Conservation (phyloP, 108 stramenopile species). For the Bacterosira constricta region DNA sequence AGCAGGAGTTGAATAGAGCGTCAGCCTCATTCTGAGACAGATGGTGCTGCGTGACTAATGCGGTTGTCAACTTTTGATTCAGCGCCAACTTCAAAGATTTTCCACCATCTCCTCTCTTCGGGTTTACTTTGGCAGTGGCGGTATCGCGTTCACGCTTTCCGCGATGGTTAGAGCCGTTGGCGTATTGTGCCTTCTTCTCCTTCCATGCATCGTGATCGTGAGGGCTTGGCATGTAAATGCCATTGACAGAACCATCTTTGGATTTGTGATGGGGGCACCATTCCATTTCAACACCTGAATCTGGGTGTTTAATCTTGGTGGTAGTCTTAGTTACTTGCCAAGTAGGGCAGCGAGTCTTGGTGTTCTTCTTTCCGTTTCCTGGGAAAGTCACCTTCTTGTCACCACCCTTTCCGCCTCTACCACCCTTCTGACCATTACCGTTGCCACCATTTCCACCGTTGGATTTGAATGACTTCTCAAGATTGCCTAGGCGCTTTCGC, state of each 20-base stretch:
- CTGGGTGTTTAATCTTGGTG: neutral
- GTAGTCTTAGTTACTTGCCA: neutral
- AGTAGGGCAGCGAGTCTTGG: neutral
- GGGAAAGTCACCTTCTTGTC: no score
- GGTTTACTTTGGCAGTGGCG: neutral
- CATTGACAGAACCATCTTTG: neutral
- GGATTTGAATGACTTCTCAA: neutral
- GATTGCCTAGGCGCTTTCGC: neutral
- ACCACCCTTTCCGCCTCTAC: no score
- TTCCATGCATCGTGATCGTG: neutral
- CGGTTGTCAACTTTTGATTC: neutral
- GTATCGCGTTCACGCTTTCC: neutral
- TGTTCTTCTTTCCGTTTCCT: neutral
- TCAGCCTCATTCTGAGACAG: neutral
- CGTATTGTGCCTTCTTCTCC: neutral
- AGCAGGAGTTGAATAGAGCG: neutral
- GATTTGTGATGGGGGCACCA: neutral
- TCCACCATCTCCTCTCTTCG: neutral
- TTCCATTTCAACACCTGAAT: no score
- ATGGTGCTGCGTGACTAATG: neutral
- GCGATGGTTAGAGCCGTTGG: neutral
- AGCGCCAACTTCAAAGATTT: neutral
- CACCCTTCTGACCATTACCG: neutral
- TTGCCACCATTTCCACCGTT: neutral
- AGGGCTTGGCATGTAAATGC: neutral